A percentile compares a stretch with the other conserved stretches of the same genome.
These are phyloP conservation scores for Pichia sp. DNA, from an alignment of 1,139 yeast species.

Conservation along the genomic window DNA sequence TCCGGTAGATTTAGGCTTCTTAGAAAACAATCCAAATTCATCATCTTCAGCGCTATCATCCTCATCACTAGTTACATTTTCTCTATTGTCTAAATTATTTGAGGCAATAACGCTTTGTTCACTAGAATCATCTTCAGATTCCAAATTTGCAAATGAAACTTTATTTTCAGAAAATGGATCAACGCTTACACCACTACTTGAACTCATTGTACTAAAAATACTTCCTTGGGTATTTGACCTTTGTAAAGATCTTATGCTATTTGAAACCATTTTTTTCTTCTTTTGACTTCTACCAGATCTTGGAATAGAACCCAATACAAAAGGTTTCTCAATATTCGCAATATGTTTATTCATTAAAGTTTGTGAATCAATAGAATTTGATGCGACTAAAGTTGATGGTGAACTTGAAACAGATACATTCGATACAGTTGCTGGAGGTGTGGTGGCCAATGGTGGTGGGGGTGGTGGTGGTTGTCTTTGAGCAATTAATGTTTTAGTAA, in stretches of 20 bases:
- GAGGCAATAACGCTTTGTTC: not conserved
- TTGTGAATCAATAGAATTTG: not conserved
- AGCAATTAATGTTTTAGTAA: constrained; percentile 30
- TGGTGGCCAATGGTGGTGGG: constrained; percentile 11
- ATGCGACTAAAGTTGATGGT: constrained; percentile 2
- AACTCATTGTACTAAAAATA: constrained; percentile 10
- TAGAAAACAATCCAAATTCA: constrained; percentile 17
- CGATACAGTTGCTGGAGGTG: not conserved
- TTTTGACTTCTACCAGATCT: constrained; percentile 3
- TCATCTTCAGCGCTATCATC: constrained; percentile 8
- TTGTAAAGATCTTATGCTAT: constrained; percentile 9
- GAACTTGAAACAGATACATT: not conserved
- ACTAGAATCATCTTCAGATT: constrained; percentile 4
- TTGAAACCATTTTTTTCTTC: constrained; percentile 4
- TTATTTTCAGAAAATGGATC: constrained; percentile 63
- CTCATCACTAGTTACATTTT: constrained; percentile 1
- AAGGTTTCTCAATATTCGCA: not conserved
- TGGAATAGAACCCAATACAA: constrained; percentile 9
- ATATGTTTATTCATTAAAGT: not conserved
- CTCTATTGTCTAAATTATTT: not conserved
- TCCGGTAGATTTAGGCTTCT: constrained; percentile 6
- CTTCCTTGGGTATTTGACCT: constrained; percentile 15
- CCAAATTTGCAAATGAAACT: constrained; percentile 44
- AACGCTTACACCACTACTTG: constrained; percentile 14
- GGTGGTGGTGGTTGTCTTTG: constrained; percentile 30